Evolutionary conservation across 805 yeast species (phyloP).

Genomic region (Isabelozyma heimii): DNA sequence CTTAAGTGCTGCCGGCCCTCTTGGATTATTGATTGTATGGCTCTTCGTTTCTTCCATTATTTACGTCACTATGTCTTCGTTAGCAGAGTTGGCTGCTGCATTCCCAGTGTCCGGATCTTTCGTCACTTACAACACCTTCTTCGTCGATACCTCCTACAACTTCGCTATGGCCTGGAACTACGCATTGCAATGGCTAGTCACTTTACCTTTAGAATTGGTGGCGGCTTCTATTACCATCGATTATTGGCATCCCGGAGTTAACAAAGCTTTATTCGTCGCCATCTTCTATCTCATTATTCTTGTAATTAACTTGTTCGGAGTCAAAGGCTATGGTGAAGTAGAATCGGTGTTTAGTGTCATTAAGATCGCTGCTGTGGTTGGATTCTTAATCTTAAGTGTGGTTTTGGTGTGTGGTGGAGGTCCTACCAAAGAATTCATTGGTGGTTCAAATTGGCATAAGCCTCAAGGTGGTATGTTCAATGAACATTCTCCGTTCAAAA

Average conservation of each 20-base stretch:
- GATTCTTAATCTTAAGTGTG: constrained; percentile 56
- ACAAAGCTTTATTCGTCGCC: constrained; percentile 56
- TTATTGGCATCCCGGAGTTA: constrained; percentile 27
- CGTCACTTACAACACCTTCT: constrained; percentile 57
- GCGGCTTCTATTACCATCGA: constrained; percentile 34
- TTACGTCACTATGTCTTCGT: constrained; percentile 57
- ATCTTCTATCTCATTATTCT: constrained; percentile 53
- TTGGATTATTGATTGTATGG: constrained; percentile 57
- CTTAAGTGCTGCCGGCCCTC: constrained; percentile 60
- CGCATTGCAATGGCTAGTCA: constrained; percentile 36
- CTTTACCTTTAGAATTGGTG: constrained; percentile 34
- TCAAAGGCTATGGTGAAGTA: constrained; percentile 67
- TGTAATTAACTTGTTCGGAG: constrained; percentile 57
- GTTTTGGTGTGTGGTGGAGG: constrained; percentile 60
- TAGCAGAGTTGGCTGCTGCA: constrained; percentile 59
- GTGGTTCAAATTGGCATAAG: constrained; percentile 55
- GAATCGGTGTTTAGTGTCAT: constrained; percentile 55
- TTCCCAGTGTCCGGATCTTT: constrained; percentile 67
- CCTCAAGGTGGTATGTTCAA: constrained; percentile 54
- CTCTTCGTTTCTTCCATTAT: constrained; percentile 54
- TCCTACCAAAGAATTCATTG: constrained; percentile 53
- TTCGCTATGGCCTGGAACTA: constrained; percentile 56
- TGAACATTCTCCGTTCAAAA: constrained; percentile 47
- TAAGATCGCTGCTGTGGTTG: constrained; percentile 57
- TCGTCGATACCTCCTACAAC: constrained; percentile 60